Evolutionary conservation across 2,329 filamentous ascomycete species (phyloP), one percentile per base, ranked within the genome.

Genomic region (Ceratocystis papillata): DNA sequence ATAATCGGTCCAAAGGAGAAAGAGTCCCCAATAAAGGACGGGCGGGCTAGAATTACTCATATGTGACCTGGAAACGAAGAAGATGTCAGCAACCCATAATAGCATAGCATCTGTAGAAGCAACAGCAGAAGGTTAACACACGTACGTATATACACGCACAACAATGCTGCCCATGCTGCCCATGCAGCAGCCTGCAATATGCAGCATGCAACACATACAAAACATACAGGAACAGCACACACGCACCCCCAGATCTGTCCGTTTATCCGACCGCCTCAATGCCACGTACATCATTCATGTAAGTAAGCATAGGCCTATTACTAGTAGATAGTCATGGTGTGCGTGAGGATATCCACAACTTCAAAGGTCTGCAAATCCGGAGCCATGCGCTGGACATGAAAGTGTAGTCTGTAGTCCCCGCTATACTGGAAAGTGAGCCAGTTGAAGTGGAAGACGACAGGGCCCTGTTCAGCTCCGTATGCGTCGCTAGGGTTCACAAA

Each of bases 301-400:
- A 30, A 57, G 53, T 28, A 57, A n/a, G 7, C 12, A n/a, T 28
- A 12, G 28, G 37, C 37, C 37, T 37, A 7, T 37, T 37, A 57
- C 53, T 57, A 57, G 53, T 57, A 57, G 25, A 57, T 33, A n/a
- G 53, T 57, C 25, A 57, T 6, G 53, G 53, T 57, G 8, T 57
- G 53, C 22, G 53, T 57, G 53, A 57, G 22, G 15, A 57, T 5
- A 28, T 57, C 53, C 53, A 57, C 53, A 57, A 57, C 22, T 15
- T 57, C 53, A 57, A 57, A 57, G 53, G 53, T 30, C 22, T 30
- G 53, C 5, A 30, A 28, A 57, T 57, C 53, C 15, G 53, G 2
- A 30, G 53, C 53, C 53, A 57, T 30, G 53, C 53, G 53, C 22
- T 57, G 53, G 2, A 57, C 25, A 33, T 57, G 53, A 15, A 57